These are phyloP conservation scores for Purshia tridentata DNA, from an alignment of 306 rosid species.

Conservation along the genomic window DNA sequence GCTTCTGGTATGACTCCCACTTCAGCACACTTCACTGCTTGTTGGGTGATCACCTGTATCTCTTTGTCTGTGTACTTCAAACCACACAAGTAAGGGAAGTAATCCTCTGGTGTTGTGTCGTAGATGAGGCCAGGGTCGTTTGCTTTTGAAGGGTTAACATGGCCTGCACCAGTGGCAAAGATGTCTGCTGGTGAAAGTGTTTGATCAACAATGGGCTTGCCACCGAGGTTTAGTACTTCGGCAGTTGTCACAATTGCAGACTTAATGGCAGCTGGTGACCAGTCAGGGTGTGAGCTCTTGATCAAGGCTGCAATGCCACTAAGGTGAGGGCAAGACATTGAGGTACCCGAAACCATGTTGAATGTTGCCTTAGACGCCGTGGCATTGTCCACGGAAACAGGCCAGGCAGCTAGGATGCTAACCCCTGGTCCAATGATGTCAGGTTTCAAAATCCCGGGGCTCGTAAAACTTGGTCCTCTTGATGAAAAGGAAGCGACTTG, in stretches of 20 bases:
- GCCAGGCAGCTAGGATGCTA: slow-evolving; percentile 58
- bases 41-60: slow-evolving; percentile 30
- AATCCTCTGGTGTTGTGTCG: slow-evolving; percentile 36
- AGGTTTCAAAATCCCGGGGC: slow-evolving; percentile 56
- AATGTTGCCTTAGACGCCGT: slow-evolving; percentile 2
- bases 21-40: slow-evolving; percentile 32
- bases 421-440: slow-evolving; percentile 57
- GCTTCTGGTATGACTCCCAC: slow-evolving; percentile 31
- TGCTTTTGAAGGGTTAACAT: slow-evolving; percentile 50
- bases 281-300: slow-evolving; percentile 53
- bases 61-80: slow-evolving; percentile 42
- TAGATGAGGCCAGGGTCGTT: slow-evolving; percentile 52
- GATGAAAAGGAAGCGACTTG: slow-evolving; percentile 48
- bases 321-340: slow-evolving; percentile 62
- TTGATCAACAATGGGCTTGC: slow-evolving; percentile 4
- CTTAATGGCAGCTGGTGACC: slow-evolving; percentile 60
- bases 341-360: slow-evolving; percentile 43
- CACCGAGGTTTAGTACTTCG: background rate
- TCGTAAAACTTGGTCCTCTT: slow-evolving; percentile 50
- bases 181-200: slow-evolving; percentile 15
- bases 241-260: slow-evolving; percentile 31
- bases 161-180: slow-evolving; percentile 52
- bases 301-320: slow-evolving; percentile 51
- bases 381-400: slow-evolving; percentile 36
- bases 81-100: slow-evolving; percentile 54